Evolutionary conservation across 805 yeast genomes (phyloP).

Genomic region (Metschnikowia reukaufii): DNA sequence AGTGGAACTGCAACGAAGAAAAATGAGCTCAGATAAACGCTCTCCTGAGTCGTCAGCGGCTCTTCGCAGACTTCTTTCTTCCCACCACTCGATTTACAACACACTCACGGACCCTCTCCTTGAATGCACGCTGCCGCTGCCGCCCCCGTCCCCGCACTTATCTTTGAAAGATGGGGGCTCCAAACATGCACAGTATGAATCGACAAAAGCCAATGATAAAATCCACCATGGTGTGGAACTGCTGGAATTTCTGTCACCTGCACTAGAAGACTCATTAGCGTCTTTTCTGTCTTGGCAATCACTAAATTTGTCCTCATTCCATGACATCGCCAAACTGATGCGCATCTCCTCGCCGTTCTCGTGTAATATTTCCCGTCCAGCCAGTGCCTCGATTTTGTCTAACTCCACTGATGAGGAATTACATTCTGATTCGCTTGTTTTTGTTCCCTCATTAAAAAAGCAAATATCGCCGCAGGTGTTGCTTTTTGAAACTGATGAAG

Average conservation of each 20-base stretch:
- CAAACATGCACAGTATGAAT: background rate
- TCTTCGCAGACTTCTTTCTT: constrained; percentile 29
- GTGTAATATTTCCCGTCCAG: constrained; percentile 15
- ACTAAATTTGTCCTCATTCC: constrained; percentile 23
- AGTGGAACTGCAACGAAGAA: too few relatives aligned
- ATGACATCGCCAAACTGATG: constrained; percentile 14
- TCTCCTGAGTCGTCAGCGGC: constrained; percentile 9
- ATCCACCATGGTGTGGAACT: too few relatives aligned
- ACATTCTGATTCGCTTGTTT: constrained; percentile 20
- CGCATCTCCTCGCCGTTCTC: constrained; percentile 10
- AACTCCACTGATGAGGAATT: constrained; percentile 29
- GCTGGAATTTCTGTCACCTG: background rate
- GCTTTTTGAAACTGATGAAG: constrained; percentile 46
- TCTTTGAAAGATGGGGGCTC: background rate
- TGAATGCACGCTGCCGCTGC: constrained; percentile 23
- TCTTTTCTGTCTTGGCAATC: constrained; percentile 33
- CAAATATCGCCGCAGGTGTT: constrained; percentile 25
- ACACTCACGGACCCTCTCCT: constrained; percentile 43
- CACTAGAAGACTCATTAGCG: constrained; percentile 11
- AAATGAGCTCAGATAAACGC: constrained; percentile 1
- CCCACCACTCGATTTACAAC: constrained; percentile 40
- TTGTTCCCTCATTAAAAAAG: constrained; percentile 23
- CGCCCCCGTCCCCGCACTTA: background rate
- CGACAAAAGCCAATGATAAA: background rate
- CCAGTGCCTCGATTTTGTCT: constrained; percentile 26